Percentiles rank a stretch among this genome's conserved stretches.
These are phyloP conservation scores for Miscanthus lutarioriparius DNA, from an alignment of 176 grass and related monocot genomes.

Conservation along the genomic window DNA sequence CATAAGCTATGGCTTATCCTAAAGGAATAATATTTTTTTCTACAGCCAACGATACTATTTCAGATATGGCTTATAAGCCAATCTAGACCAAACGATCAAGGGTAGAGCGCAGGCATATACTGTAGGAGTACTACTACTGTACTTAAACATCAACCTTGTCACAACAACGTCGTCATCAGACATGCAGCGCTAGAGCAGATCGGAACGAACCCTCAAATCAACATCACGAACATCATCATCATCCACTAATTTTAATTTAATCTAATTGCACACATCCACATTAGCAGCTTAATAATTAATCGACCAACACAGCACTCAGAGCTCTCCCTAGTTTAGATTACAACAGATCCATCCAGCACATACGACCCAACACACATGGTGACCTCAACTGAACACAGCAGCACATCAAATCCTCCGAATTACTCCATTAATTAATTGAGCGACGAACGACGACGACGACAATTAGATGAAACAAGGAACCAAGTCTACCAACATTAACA, in stretches of 20 bases:
- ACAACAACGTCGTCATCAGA: neutral
- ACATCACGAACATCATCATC: slow-evolving; percentile 8
- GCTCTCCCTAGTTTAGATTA: slow-evolving; percentile 11
- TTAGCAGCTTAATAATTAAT: neutral
- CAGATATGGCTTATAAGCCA: no score
- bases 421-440: slow-evolving; percentile 26
- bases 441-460: neutral
- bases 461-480: slow-evolving; percentile 24
- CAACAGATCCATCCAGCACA: neutral
- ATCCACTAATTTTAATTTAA: slow-evolving; percentile 15
- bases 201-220: neutral
- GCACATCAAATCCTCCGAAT: slow-evolving; percentile 31
- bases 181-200: no score
- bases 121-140: no score
- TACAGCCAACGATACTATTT: no score
- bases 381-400: neutral
- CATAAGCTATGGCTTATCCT: no score
- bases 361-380: neutral
- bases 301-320: neutral
- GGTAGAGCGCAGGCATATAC: no score
- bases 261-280: slow-evolving; percentile 40
- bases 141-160: neutral
- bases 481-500: slow-evolving; percentile 9
- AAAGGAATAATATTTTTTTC: no score
- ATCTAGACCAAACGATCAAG: no score